These are phyloP conservation scores for Hura crepitans DNA, from an alignment of 441 rosid species.

Conservation along the genomic window DNA sequence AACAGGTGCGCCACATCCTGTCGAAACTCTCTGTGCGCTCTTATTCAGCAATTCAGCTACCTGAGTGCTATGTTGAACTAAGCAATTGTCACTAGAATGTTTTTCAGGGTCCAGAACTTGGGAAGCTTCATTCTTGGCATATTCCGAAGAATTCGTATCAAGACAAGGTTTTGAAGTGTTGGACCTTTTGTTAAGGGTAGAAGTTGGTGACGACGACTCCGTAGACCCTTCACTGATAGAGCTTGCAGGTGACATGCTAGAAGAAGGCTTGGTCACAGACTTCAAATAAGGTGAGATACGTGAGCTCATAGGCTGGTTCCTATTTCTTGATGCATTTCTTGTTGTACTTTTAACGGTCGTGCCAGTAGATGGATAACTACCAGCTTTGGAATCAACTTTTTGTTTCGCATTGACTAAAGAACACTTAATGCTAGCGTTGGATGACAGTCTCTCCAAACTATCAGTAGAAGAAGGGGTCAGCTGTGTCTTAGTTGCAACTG, in stretches of 20 bases:
- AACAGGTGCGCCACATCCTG: conserved; percentile 30
- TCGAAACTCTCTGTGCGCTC: conserved; percentile 35
- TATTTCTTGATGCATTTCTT: conserved; percentile 38
- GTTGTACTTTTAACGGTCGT: conserved; percentile 28
- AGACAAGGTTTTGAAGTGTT: conserved; percentile 41
- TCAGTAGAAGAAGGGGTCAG: conserved; percentile 58
- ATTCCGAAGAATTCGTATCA: conserved; percentile 35
- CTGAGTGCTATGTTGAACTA: conserved; percentile 36
- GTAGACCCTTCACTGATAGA: conserved; percentile 77
- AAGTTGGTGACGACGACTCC: conserved; percentile 48
- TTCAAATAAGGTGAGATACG: conserved; percentile 40
- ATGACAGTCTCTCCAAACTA: conserved; percentile 57
- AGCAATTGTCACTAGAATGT: conserved; percentile 29
- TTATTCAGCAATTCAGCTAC: conserved; percentile 26
- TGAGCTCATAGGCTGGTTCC: conserved; percentile 35
- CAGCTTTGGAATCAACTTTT: conserved; percentile 35
- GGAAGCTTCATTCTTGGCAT: conserved; percentile 21
- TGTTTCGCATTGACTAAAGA: conserved; percentile 33
- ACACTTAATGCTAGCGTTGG: conserved; percentile 41
- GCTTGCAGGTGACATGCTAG: conserved; percentile 61
- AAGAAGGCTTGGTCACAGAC: conserved; percentile 45
- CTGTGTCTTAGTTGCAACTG: conserved; percentile 47
- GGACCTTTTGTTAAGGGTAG: conserved; percentile 49
- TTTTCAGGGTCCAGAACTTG: conserved; percentile 35
- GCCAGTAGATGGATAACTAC: conserved; percentile 33